A percentile compares a stretch with the other conserved stretches of the same genome.
These are phyloP conservation scores for Botrytis deweyae DNA, from an alignment of 2,329 filamentous ascomycete genomes.

Conservation along the genomic window DNA sequence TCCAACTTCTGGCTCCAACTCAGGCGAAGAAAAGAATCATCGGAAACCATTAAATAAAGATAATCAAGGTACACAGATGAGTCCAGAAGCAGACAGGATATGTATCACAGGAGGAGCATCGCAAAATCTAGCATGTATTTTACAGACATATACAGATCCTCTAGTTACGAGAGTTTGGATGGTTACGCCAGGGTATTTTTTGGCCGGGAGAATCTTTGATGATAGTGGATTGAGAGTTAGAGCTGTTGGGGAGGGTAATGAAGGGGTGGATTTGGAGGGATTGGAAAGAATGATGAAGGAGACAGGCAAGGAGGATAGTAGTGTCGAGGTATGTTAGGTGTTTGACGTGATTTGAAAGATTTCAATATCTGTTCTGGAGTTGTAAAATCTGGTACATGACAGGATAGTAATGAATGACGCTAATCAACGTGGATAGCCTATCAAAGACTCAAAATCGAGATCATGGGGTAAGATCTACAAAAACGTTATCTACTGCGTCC, in stretches of 20 bases:
- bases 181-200: conserved; percentile 77
- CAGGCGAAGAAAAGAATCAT: not conserved
- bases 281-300: conserved; percentile 44
- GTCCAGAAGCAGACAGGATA: conserved; percentile 52
- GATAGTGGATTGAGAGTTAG: conserved; percentile 74
- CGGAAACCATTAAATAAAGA: not conserved
- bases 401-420: not conserved
- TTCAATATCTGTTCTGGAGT: not conserved
- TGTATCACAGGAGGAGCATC: conserved; percentile 83
- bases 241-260: conserved; percentile 72
- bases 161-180: conserved; percentile 77
- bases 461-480: conserved; percentile 75
- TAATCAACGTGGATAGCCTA: conserved; percentile 19
- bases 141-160: conserved; percentile 80
- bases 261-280: conserved; percentile 69
- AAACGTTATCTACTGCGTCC: conserved; percentile 84
- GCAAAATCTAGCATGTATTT: conserved; percentile 74
- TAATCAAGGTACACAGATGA: not conserved
- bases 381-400: not conserved
- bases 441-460: conserved; percentile 45
- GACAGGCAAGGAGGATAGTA: conserved; percentile 17
- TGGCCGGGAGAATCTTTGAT: conserved; percentile 82
- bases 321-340: conserved; percentile 5
- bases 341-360: not conserved
- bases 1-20: not conserved